Conservation (phyloP, 2,329 filamentous ascomycete genomes). For the Graphilbum sp. region DNA sequence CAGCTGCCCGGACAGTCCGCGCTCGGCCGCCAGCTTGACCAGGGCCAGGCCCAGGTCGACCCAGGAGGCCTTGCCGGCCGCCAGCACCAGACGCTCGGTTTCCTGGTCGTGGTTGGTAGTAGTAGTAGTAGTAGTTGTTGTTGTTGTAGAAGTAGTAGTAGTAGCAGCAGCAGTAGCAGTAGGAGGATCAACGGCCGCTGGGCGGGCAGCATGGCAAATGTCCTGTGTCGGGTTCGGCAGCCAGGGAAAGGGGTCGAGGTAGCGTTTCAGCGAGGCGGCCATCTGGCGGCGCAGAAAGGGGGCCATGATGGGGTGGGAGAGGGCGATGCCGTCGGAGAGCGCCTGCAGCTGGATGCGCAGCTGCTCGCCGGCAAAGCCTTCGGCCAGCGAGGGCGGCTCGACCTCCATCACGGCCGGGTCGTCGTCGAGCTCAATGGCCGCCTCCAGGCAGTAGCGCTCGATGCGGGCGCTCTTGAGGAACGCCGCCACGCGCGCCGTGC, state of each 20-base stretch:
- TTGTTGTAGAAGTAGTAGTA: too few relatives aligned
- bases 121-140: too few relatives aligned
- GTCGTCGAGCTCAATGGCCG: slow-evolving; percentile 50
- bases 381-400: slow-evolving; percentile 44
- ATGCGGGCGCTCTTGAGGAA: slow-evolving; percentile 40
- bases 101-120: too few relatives aligned
- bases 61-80: slow-evolving; percentile 21
- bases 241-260: slow-evolving; percentile 46
- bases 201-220: too few relatives aligned
- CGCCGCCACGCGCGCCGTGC: slow-evolving; percentile 38
- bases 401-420: slow-evolving; percentile 47
- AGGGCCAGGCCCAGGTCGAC: slow-evolving; percentile 24
- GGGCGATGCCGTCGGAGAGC: slow-evolving; percentile 36
- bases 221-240: slow-evolving; percentile 22
- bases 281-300: slow-evolving; percentile 38
- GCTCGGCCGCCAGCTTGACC: slow-evolving; percentile 17
- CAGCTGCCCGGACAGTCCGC: slow-evolving; percentile 19
- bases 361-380: slow-evolving; percentile 46
- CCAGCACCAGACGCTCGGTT: slow-evolving; percentile 13
- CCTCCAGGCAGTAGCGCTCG: slow-evolving; percentile 46
- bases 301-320: slow-evolving; percentile 43
- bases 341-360: slow-evolving; percentile 37
- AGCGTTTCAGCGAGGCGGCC: slow-evolving; percentile 31
- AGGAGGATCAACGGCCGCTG: too few relatives aligned
- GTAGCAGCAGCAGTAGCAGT: too few relatives aligned